These are phyloP conservation scores for Talaromyces islandicus DNA, from an alignment of 2,329 filamentous ascomycete species.

Conservation along the genomic window DNA sequence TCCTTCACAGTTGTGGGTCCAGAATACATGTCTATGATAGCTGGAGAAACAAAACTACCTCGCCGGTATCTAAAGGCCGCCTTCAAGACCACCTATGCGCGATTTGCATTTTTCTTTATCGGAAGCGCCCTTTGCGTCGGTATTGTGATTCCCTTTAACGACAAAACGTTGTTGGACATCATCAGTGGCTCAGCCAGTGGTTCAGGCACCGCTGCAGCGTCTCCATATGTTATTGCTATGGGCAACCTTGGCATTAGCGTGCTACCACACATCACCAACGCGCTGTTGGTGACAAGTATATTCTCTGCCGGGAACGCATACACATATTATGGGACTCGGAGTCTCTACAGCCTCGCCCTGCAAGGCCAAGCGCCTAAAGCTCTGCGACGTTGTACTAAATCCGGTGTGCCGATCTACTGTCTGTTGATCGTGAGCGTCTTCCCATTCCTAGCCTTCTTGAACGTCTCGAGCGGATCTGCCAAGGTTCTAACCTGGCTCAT, in stretches of 20 bases:
- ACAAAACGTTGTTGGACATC: conserved; percentile 47
- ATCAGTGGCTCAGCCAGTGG: conserved; percentile 16
- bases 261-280: conserved; percentile 63
- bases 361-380: conserved; percentile 64
- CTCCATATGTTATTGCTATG: conserved; percentile 69
- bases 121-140: conserved; percentile 65
- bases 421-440: conserved; percentile 55
- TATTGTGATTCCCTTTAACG: conserved; percentile 68
- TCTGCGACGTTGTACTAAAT: conserved; percentile 61
- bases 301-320: conserved; percentile 71
- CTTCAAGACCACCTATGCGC: conserved; percentile 70
- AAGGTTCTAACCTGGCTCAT: conserved; percentile 58
- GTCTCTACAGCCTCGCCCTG: conserved; percentile 62
- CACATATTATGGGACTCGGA: conserved; percentile 65
- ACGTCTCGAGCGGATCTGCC: conserved; percentile 49
- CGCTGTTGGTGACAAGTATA: conserved; percentile 64
- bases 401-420: conserved; percentile 62
- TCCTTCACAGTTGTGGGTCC: conserved; percentile 70
- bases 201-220: conserved; percentile 46
- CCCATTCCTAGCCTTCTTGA: conserved; percentile 60
- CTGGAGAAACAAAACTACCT: conserved; percentile 69
- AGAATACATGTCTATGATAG: conserved; percentile 69
- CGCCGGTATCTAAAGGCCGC: conserved; percentile 64
- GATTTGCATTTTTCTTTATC: conserved; percentile 71
- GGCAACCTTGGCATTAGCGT: conserved; percentile 52